These are phyloP conservation scores for Allantophomopsis cytisporea DNA, from an alignment of 2,329 filamentous ascomycete genomes.

Conservation along the genomic window DNA sequence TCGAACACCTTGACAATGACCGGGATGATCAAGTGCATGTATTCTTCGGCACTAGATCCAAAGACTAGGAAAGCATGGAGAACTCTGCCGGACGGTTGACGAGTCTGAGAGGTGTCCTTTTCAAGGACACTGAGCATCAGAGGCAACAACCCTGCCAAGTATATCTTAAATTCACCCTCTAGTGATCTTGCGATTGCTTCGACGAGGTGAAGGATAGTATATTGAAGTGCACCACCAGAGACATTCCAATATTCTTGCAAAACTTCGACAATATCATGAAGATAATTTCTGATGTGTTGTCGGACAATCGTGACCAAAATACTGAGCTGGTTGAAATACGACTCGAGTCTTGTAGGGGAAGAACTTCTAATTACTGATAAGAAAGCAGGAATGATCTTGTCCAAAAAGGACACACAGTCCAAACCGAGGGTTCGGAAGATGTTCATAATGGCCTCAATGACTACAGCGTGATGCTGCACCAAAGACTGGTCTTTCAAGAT, in stretches of 20 bases:
- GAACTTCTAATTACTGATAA: slow-evolving; percentile 78
- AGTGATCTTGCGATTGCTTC: slow-evolving; percentile 89
- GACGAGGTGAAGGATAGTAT: slow-evolving; percentile 81
- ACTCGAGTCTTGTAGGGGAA: slow-evolving; percentile 66
- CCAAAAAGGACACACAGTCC: slow-evolving; percentile 90
- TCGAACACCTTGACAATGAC: slow-evolving; percentile 93
- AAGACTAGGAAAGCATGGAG: slow-evolving; percentile 94
- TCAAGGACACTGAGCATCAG: slow-evolving; percentile 92
- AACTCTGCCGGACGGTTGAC: slow-evolving; percentile 78
- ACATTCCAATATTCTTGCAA: slow-evolving; percentile 85
- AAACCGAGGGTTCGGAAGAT: slow-evolving; percentile 94
- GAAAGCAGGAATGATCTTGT: slow-evolving; percentile 89
- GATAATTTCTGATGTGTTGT: slow-evolving; percentile 86
- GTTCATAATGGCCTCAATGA: slow-evolving; percentile 96
- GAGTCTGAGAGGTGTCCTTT: slow-evolving; percentile 62
- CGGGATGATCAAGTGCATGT: slow-evolving; percentile 97
- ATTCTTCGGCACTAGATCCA: slow-evolving; percentile 89
- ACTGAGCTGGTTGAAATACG: slow-evolving; percentile 94
- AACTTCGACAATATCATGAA: slow-evolving; percentile 75
- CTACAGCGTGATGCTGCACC: slow-evolving; percentile 78
- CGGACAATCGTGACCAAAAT: slow-evolving; percentile 89
- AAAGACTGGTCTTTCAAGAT: slow-evolving; percentile 87
- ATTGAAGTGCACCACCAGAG: slow-evolving; percentile 60
- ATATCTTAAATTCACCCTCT: slow-evolving; percentile 96
- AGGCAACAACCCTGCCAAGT: slow-evolving; percentile 76